Evolutionary conservation across 2,329 filamentous ascomycete genomes (phyloP).

Genomic region (Phaeomoniella chlamydospora): DNA sequence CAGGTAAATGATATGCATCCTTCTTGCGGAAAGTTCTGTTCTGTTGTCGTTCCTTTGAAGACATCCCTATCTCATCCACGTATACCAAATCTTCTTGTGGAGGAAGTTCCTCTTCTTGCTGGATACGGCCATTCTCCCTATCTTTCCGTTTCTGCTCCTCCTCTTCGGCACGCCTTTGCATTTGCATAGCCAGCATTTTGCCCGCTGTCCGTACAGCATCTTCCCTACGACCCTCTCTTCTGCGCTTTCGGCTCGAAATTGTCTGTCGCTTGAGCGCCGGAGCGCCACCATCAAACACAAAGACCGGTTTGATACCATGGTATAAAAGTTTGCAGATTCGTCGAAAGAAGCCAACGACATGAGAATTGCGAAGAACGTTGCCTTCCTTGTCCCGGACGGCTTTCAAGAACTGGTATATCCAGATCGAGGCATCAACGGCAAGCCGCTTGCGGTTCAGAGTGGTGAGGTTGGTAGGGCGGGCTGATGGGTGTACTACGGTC

Average conservation of each 20-base stretch:
- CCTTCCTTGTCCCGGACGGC: conserved; percentile 97
- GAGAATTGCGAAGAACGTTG: conserved; percentile 87
- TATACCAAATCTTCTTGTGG: conserved; percentile 63
- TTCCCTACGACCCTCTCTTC: conserved; percentile 77
- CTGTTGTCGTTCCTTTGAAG: conserved; percentile 56
- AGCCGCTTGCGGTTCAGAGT: conserved; percentile 93
- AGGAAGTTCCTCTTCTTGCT: conserved; percentile 51
- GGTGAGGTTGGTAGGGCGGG: conserved; percentile 87
- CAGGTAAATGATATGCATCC: conserved; percentile 89
- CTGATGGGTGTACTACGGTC: conserved; percentile 90
- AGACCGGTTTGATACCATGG: conserved; percentile 91
- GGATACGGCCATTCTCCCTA: conserved; percentile 13
- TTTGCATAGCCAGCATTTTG: conserved; percentile 82
- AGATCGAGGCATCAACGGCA: conserved; percentile 94
- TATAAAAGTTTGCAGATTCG: conserved; percentile 95
- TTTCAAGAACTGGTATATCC: conserved; percentile 99
- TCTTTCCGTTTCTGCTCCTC: conserved; percentile 52
- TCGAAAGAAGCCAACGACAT: conserved; percentile 95
- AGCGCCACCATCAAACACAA: conserved; percentile 94
- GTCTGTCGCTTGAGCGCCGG: conserved; percentile 84
- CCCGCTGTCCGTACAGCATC: conserved; percentile 87
- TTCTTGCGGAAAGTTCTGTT: conserved; percentile 74
- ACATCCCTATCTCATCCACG: conserved; percentile 78
- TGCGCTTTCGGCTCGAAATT: conserved; percentile 60
- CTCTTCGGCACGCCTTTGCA: conserved; percentile 80